These are phyloP conservation scores for Mariannaea elegans DNA, from an alignment of 2,329 filamentous ascomycete genomes.

Conservation along the genomic window DNA sequence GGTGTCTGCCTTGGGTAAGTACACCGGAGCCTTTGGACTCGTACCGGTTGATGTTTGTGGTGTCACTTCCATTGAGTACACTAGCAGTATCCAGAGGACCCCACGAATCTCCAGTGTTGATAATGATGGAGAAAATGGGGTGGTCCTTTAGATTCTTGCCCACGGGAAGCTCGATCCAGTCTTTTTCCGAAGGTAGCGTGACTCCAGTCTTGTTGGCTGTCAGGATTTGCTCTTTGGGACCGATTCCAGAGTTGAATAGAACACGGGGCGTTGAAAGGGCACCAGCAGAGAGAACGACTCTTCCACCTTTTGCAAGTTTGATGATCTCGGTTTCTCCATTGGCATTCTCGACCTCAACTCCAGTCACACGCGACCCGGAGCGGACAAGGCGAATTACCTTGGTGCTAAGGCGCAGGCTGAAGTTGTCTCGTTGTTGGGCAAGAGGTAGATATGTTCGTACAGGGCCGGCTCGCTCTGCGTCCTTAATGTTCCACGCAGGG, in stretches of 20 bases:
- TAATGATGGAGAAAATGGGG: conserved; percentile 47
- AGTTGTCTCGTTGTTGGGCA: conserved; percentile 67
- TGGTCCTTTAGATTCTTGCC: conserved; percentile 66
- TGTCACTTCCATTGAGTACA: conserved; percentile 55
- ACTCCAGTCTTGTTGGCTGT: conserved; percentile 59
- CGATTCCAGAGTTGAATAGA: conserved; percentile 68
- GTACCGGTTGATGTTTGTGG: conserved; percentile 72
- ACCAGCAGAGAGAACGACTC: conserved; percentile 73
- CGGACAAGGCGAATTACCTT: conserved; percentile 71
- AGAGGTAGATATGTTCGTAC: conserved; percentile 74
- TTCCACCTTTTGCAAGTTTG: conserved; percentile 66
- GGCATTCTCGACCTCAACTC: conserved; percentile 68
- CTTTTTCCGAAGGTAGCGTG: conserved; percentile 56
- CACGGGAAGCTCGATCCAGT: conserved; percentile 67
- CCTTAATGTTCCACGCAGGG: conserved; percentile 72
- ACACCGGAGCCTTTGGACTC: conserved; percentile 63
- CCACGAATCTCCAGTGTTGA: conserved; percentile 32
- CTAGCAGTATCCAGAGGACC: conserved; percentile 50
- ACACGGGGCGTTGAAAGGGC: conserved; percentile 74
- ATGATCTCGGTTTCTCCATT: conserved; percentile 62
- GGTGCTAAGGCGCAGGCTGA: conserved; percentile 71
- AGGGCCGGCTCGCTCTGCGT: conserved; percentile 74
- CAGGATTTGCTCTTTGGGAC: conserved; percentile 66
- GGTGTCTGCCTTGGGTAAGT: conserved; percentile 70
- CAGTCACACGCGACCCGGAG: conserved; percentile 66